Evolutionary conservation across 1,284 basidiomycete genomes (phyloP), one percentile per base, ranked within the genome.

Genomic region (Microbotryum lychnidis-dioicae): DNA sequence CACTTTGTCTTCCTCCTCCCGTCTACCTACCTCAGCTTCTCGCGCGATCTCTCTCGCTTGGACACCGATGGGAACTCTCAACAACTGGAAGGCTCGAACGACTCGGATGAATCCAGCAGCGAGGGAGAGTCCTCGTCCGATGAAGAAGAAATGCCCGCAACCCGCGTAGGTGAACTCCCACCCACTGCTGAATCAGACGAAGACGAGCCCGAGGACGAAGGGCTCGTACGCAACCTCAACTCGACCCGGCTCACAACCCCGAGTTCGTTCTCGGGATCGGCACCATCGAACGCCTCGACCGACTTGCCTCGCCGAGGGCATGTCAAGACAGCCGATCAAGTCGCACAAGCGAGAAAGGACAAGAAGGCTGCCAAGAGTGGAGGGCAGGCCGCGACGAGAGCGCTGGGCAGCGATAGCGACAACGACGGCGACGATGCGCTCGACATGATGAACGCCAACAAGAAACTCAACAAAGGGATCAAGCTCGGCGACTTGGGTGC

Each of bases 321-420:
- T 20, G 37, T 29, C 14, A 42, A 37, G 49, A 57, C 56, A 49
- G 47, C 53, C 10, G 48, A 56, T 12, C 29, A 58, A 47, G 50
- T 54, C 45, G 54, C 54, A 33, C 33, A 50, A 53, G 53, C 53
- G 56, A 52, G 61, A 47, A 54, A 52, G 57, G 57, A 60, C n/a
- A 57, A 57, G 27, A 60, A 60, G 55, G 57, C 54, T 9, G 53
- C 44, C 49, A 73, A 67, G 62, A 64, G 56, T 33, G 58, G 57
- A 46, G 61, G 45, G 42, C 69, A 66, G 60, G 58, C 56, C 23
- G 67, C 44, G 27, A 61, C 65, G 52, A 70, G 69, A 59, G 66
- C 29, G 45, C 12, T 14, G 20, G 53, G 21, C 18, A 51, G 53
- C 23, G 60, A 48, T 14, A 58, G 54, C 23, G 52, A 64, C 20